Evolutionary conservation across 352 stramenopile species (phyloP), one percentile per base, ranked within the genome.

Genomic region (Pythium biforme): DNA sequence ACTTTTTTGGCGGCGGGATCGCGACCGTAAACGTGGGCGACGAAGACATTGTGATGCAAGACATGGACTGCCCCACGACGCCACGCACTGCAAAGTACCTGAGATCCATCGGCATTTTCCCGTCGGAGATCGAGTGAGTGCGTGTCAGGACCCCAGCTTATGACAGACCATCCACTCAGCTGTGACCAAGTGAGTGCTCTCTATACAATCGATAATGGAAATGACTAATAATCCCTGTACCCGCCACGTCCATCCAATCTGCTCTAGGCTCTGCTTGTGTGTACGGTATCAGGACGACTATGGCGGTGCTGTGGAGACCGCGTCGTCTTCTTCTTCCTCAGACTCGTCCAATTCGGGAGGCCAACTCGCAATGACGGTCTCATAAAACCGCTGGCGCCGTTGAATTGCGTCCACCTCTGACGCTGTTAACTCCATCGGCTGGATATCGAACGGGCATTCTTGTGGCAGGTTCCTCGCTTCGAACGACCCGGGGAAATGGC

Each of bases 401-500:
- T 17, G 6, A 11, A 40, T 17, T 11, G 34, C 34, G 5, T 14
- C 34, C 34, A 17, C 3, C 34, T 40, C 34, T 3, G 34, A 9
- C 34, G 12, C 14, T 5, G 34, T 40, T 11, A 40, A 17, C 12
- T 40, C 34, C 3, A 40, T 40, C 15, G 26, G 59, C n/a, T 74
- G 75, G 25, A 88, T 54, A 56, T 83, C 71, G 33, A 88, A 89
- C 11, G 77, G 74, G 45, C 81, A 90, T 25, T 85, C 72, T 55
- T 86, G 76, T 0, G 55, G 53, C 27, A 88, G 59, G n/a, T 71
- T 51, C 22, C 65, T 63, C 39, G 77, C 73, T 11, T 31, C 54
- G 43, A 81, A 82, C 17, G 76, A 81, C 20, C 79, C 79, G 0
- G 75, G 47, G 39, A 86, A 90, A 15, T 83, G 62, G 43, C 70